Conservation (phyloP, 495 filamentous ascomycete genomes). For the Aspergillus steynii region DNA sequence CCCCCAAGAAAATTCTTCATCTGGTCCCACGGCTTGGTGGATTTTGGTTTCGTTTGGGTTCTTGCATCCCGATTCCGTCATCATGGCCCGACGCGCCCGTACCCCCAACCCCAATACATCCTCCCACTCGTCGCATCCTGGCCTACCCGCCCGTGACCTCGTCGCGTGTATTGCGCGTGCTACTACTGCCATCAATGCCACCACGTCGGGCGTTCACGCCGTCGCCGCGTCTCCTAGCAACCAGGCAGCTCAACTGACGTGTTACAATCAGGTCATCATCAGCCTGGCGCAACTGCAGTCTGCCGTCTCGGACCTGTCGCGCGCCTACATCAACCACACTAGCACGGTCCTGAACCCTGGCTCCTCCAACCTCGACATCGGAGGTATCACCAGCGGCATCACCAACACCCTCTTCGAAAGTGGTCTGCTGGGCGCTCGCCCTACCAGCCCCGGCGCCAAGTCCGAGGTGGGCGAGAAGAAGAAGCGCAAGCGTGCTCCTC, state of each 20-base stretch:
- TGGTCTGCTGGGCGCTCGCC: slow-evolving; percentile 39
- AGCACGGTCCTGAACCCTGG: slow-evolving; percentile 72
- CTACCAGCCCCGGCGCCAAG: slow-evolving; percentile 38
- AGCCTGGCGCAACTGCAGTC: slow-evolving; percentile 71
- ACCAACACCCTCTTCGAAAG: slow-evolving; percentile 46
- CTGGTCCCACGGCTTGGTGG: background rate
- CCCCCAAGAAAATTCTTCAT: background rate
- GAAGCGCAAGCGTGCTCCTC: slow-evolving; percentile 78
- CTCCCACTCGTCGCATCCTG: slow-evolving; percentile 12
- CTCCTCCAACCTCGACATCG: slow-evolving; percentile 49
- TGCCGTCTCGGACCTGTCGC: slow-evolving; percentile 69
- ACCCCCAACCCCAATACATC: slow-evolving; percentile 8
- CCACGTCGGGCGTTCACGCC: slow-evolving; percentile 10
- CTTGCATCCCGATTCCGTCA: background rate
- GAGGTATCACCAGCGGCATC: slow-evolving; percentile 46
- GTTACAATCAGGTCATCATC: slow-evolving; percentile 61
- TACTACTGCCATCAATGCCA: slow-evolving; percentile 10
- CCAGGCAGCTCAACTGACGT: slow-evolving; percentile 20
- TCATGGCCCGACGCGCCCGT: slow-evolving; percentile 22
- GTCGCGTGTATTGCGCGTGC: slow-evolving; percentile 14
- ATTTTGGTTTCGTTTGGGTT: background rate
- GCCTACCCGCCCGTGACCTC: slow-evolving; percentile 7
- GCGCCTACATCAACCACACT: slow-evolving; percentile 80
- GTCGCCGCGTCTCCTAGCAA: background rate
- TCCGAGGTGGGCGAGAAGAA: slow-evolving; percentile 66